These are phyloP conservation scores for Lentinus brumalis DNA, from an alignment of 768 basidiomycete species.

Conservation along the genomic window DNA sequence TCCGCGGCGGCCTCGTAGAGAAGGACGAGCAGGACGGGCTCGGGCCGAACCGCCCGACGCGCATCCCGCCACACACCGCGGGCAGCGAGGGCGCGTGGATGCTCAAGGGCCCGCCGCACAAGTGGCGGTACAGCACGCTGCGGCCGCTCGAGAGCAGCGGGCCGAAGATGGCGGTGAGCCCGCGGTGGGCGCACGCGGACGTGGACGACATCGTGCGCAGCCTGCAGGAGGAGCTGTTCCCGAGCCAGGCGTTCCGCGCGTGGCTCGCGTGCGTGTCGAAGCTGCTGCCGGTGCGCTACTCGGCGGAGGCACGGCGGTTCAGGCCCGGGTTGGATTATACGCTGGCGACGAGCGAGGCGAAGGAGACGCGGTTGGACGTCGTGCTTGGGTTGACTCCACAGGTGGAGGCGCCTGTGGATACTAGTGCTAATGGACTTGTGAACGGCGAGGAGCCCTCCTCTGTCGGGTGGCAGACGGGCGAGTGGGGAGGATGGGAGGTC, in stretches of 20 bases:
- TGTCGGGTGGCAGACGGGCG: slow-evolving; percentile 67
- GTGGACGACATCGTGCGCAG: slow-evolving; percentile 61
- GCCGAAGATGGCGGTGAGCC: slow-evolving; percentile 48
- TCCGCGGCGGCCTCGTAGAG: slow-evolving; percentile 66
- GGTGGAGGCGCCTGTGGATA: slow-evolving; percentile 34
- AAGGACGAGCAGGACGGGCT: slow-evolving; percentile 68
- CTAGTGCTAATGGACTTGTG: slow-evolving; percentile 9
- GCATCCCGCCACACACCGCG: slow-evolving; percentile 67
- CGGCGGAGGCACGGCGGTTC: slow-evolving; percentile 84
- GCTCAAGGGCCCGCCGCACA: slow-evolving; percentile 87
- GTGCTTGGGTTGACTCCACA: slow-evolving; percentile 85
- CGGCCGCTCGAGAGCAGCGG: slow-evolving; percentile 31
- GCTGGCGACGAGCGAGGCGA: slow-evolving; percentile 84
- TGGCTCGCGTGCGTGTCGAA: slow-evolving; percentile 79
- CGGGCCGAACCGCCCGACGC: slow-evolving; percentile 46
- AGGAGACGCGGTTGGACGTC: slow-evolving; percentile 81
- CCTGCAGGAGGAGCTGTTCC: slow-evolving; percentile 78
- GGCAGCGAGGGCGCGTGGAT: slow-evolving; percentile 63
- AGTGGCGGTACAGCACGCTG: slow-evolving; percentile 88
- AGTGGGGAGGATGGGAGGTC: slow-evolving; percentile 96
- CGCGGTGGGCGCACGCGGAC: slow-evolving; percentile 54
- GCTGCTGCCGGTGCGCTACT: slow-evolving; percentile 70
- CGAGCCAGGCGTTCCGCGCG: slow-evolving; percentile 83
- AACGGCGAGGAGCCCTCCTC: slow-evolving; percentile 32
- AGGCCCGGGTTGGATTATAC: slow-evolving; percentile 94